Conservation (phyloP, 345 rosid genomes). For the Syzygium oleosum region DNA sequence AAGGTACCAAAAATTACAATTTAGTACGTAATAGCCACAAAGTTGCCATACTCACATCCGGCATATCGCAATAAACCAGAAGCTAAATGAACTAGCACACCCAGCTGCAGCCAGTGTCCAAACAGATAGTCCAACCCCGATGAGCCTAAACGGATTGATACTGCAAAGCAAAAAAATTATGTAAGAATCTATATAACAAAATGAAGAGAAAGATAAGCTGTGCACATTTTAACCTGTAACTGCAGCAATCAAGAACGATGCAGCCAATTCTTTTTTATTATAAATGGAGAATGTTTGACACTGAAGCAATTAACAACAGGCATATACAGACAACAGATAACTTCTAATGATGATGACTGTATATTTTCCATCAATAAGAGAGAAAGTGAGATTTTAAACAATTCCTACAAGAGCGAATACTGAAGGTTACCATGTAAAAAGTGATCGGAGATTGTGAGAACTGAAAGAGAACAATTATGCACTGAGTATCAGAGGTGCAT, state of each 20-base stretch:
- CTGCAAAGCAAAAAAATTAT: slow-evolving; percentile 29
- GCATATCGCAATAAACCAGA: slow-evolving; percentile 75
- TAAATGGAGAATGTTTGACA: background rate
- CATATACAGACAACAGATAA: background rate
- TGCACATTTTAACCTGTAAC: background rate
- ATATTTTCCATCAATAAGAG: background rate
- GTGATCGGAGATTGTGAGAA: background rate
- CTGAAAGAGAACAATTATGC: background rate
- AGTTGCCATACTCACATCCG: slow-evolving; percentile 53
- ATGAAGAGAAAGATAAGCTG: background rate
- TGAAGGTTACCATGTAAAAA: background rate
- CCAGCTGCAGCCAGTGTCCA: slow-evolving; percentile 84
- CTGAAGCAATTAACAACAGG: background rate
- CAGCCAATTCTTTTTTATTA: background rate
- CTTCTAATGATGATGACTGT: background rate
- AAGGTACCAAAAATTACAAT: background rate
- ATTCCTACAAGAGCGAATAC: background rate
- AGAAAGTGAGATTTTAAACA: background rate
- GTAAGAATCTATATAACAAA: background rate
- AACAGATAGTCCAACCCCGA: slow-evolving; percentile 82
- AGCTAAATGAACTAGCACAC: slow-evolving; percentile 67
- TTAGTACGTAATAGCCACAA: background rate
- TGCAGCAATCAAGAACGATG: background rate
- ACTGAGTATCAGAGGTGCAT: background rate
- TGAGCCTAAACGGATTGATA: slow-evolving; percentile 76